Evolutionary conservation across 345 rosid species (phyloP).

Genomic region (Aquilaria malaccensis): DNA sequence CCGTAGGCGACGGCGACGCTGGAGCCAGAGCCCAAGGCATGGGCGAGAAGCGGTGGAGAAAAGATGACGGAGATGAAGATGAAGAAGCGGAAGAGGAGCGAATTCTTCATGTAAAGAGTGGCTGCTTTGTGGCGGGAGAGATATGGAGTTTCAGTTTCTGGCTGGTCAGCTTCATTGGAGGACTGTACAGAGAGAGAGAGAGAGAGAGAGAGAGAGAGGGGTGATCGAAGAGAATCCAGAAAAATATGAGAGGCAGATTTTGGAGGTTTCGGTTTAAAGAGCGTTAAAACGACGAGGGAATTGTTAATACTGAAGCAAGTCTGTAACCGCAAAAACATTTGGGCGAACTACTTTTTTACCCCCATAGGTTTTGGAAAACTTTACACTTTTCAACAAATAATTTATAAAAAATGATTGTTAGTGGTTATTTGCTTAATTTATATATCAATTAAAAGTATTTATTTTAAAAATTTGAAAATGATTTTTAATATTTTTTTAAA

Average conservation of each 20-base stretch:
- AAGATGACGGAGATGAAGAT: background rate
- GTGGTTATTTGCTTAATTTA: too few relatives aligned
- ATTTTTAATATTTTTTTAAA: background rate
- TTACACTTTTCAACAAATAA: too few relatives aligned
- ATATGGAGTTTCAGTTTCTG: constrained; percentile 8
- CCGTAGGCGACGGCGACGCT: constrained; percentile 43
- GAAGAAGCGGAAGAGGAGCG: constrained; percentile 6
- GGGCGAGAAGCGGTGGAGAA: constrained; percentile 8
- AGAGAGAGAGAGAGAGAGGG: constrained; percentile 10
- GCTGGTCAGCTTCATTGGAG: constrained; percentile 42
- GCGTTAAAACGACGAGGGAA: background rate
- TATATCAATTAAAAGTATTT: too few relatives aligned
- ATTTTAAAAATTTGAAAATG: too few relatives aligned
- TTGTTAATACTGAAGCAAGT: too few relatives aligned
- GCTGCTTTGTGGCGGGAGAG: constrained; percentile 20
- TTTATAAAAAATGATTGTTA: too few relatives aligned
- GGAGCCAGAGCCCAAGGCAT: constrained; percentile 54
- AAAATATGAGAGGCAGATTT: background rate
- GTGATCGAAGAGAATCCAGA: background rate
- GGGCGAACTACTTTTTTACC: too few relatives aligned
- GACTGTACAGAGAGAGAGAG: constrained; percentile 5
- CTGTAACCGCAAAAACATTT: too few relatives aligned
- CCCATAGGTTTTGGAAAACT: too few relatives aligned
- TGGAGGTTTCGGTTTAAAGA: constrained; percentile 10
- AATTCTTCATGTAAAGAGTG: constrained; percentile 44